phyloP scores from a whole-genome alignment of 768 basidiomycete genomes.

The Arthromyces matolae region DNA sequence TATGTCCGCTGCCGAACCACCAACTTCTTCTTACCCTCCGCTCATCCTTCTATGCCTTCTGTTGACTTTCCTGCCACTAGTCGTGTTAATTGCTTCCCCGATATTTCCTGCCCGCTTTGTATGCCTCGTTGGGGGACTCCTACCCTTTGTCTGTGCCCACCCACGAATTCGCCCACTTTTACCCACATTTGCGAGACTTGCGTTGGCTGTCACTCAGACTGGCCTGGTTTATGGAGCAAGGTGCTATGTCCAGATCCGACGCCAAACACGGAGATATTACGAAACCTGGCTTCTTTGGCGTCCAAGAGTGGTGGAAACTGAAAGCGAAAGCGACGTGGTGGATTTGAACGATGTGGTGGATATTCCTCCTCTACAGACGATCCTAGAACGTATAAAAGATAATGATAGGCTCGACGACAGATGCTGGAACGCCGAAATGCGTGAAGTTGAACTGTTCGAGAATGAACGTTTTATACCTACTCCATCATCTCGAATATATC shows the following conservation, averaged over 20 bases:
- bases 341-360: not conserved
- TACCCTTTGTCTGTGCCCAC: slow-evolving; percentile 14
- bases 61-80: slow-evolving; percentile 48
- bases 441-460: slow-evolving; percentile 75
- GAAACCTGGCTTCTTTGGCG: not conserved
- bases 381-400: slow-evolving; percentile 46
- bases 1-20: slow-evolving; percentile 21
- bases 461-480: slow-evolving; percentile 56
- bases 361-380: slow-evolving; percentile 16
- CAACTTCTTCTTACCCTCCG: slow-evolving; percentile 46
- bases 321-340: not conserved
- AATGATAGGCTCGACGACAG: slow-evolving; percentile 62
- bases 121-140: slow-evolving; percentile 35
- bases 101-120: slow-evolving; percentile 45
- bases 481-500: not conserved
- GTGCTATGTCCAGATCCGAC: too few species aligned
- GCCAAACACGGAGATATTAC: too few species aligned
- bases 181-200: not conserved
- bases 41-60: slow-evolving; percentile 49
- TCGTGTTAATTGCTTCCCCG: slow-evolving; percentile 41
- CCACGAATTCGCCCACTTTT: slow-evolving; percentile 13
- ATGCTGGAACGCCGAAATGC: slow-evolving; percentile 62
- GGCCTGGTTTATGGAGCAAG: too few species aligned
- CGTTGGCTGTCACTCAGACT: not conserved
- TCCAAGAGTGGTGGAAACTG: not conserved